phyloP scores from a whole-genome alignment of 2,329 filamentous ascomycete genomes.

The Verticillium alfalfae region DNA sequence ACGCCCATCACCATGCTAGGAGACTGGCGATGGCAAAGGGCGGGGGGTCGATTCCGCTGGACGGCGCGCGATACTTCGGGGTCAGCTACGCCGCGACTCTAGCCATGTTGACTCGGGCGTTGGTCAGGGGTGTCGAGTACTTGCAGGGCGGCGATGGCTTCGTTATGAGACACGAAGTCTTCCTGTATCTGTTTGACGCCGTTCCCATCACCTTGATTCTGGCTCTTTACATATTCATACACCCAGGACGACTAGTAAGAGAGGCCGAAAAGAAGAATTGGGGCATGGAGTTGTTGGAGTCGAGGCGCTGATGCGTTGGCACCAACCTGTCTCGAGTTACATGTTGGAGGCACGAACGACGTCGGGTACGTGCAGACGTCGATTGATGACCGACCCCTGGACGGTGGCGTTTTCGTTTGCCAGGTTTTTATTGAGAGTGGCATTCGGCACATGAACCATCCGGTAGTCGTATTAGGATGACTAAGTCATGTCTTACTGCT shows the following conservation, averaged over 20 bases:
- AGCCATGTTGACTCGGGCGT: constrained; percentile 12
- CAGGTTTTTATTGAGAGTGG: too few relatives aligned
- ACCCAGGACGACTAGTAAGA: constrained; percentile 9
- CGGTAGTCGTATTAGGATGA: too few relatives aligned
- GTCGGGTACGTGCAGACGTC: too few relatives aligned
- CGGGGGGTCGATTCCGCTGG: constrained; percentile 3
- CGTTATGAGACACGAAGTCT: constrained; percentile 32
- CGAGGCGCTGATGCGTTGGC: not conserved
- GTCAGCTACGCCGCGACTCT: constrained; percentile 10
- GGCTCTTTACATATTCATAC: constrained; percentile 13
- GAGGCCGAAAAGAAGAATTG: constrained; percentile 1
- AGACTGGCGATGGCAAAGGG: not conserved
- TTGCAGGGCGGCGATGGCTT: constrained; percentile 19
- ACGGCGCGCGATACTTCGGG: constrained; percentile 7
- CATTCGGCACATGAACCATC: too few relatives aligned
- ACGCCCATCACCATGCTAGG: constrained; percentile 1
- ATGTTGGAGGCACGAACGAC: too few relatives aligned
- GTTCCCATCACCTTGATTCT: constrained; percentile 33
- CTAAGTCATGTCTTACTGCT: too few relatives aligned
- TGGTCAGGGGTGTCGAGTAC: constrained; percentile 13
- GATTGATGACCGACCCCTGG: too few relatives aligned
- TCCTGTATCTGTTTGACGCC: constrained; percentile 36
- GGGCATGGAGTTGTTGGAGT: not conserved
- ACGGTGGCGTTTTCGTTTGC: too few relatives aligned
- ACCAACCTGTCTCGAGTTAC: too few relatives aligned